phyloP scores from a whole-genome alignment of 2,329 filamentous ascomycete species.

The Diplodia seriata region DNA sequence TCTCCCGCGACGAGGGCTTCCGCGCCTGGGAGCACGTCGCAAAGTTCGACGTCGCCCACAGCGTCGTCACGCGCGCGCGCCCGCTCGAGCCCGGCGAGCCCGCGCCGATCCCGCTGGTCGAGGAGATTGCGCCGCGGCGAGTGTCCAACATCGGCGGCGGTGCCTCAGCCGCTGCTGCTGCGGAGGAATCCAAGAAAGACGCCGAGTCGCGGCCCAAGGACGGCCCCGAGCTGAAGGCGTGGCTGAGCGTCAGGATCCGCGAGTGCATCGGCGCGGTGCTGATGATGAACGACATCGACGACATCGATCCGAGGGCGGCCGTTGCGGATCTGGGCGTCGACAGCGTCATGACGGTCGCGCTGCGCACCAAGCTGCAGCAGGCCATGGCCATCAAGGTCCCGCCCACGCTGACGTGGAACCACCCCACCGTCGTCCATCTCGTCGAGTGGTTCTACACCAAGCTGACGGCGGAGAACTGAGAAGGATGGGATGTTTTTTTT shows the following conservation, averaged over 20 bases:
- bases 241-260: conserved; percentile 44
- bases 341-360: conserved; percentile 50
- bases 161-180: neutral
- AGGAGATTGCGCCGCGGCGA: conserved; percentile 40
- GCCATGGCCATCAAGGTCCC: conserved; percentile 47
- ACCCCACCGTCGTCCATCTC: conserved; percentile 50
- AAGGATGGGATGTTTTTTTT: neutral
- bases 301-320: conserved; percentile 46
- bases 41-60: conserved; percentile 49
- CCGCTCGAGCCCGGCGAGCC: conserved; percentile 45
- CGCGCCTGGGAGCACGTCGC: conserved; percentile 51
- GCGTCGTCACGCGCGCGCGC: conserved; percentile 47
- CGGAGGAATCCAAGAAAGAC: neutral
- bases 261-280: conserved; percentile 46
- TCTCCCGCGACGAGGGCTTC: conserved; percentile 53
- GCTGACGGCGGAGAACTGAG: conserved; percentile 25
- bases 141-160: neutral
- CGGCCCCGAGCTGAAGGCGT: conserved; percentile 37
- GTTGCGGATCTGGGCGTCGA: conserved; percentile 52
- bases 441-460: conserved; percentile 48
- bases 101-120: conserved; percentile 39
- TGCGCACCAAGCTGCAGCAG: conserved; percentile 48
- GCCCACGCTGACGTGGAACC: conserved; percentile 52
- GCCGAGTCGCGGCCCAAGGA: neutral
- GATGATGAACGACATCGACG: conserved; percentile 41